A percentile compares a stretch with the other conserved stretches of the same genome.
Evolutionary conservation across 176 grass and related monocot species (phyloP).

Genomic region (Oryza nivara): DNA sequence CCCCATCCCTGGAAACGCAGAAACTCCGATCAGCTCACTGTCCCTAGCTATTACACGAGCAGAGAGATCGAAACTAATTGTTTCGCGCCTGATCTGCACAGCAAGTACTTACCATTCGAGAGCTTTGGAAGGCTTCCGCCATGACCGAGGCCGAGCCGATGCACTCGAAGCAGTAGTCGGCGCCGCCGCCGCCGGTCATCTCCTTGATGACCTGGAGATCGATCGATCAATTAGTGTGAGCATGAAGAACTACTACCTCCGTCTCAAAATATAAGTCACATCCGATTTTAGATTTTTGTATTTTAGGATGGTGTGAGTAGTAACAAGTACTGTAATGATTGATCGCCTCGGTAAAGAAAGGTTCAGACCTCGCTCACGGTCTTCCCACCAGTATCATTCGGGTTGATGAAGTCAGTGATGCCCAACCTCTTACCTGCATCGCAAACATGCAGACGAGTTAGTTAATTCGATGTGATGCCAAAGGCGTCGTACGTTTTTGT

Average conservation of each 20-base stretch:
- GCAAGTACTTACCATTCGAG: constrained; percentile 6
- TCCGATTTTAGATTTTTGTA: no score
- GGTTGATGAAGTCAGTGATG: constrained; percentile 46
- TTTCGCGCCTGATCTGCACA: no score
- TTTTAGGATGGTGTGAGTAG: no score
- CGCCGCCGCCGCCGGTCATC: constrained; percentile 58
- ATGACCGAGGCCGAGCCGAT: constrained; percentile 38
- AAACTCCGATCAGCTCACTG: neutral
- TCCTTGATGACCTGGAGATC: constrained; percentile 35
- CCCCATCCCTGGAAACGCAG: constrained; percentile 54
- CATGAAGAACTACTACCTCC: no score
- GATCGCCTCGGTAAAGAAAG: no score
- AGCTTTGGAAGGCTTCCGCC: constrained; percentile 56
- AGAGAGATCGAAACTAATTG: no score
- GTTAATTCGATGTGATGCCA: no score
- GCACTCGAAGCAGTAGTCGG: constrained; percentile 75
- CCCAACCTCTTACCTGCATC: constrained; percentile 29
- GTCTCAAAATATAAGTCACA: no score
- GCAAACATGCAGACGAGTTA: neutral
- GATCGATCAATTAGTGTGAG: no score
- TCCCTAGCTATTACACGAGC: no score
- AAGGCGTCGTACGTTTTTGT: no score
- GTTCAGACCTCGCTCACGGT: constrained; percentile 33
- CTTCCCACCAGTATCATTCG: neutral
- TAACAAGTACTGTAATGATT: no score